Evolutionary conservation across 2,329 filamentous ascomycete species (phyloP).

Genomic region (Bipolaris cookei): DNA sequence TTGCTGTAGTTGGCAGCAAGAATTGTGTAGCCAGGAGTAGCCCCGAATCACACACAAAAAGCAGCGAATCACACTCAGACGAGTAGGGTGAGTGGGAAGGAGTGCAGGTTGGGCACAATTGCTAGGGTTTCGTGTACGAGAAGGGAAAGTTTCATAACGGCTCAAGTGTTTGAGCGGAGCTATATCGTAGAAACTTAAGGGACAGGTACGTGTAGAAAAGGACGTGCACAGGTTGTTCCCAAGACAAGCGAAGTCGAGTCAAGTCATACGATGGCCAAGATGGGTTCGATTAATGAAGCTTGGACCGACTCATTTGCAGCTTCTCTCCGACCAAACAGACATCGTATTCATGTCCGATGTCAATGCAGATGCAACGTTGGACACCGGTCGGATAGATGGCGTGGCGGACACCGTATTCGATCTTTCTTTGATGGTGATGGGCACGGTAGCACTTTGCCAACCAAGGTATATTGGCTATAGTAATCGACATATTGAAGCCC

Average conservation of each 20-base stretch:
- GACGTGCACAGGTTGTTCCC: not conserved
- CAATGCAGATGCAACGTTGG: not conserved
- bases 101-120: not conserved
- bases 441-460: not conserved
- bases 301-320: not conserved
- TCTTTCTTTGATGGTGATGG: not conserved
- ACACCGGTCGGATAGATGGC: not conserved
- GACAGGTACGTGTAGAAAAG: not conserved
- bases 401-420: not conserved
- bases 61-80: too few relatives aligned
- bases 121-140: not conserved
- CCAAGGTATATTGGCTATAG: not conserved
- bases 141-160: not conserved
- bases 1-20: too few relatives aligned
- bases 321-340: constrained; percentile 2
- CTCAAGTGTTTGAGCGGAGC: not conserved
- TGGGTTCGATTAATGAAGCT: not conserved
- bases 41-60: too few relatives aligned
- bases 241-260: not conserved
- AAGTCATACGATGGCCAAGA: not conserved
- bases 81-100: too few relatives aligned
- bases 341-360: not conserved
- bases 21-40: too few relatives aligned
- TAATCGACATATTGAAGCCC: not conserved
- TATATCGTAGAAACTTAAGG: not conserved